Conservation (phyloP, 495 filamentous ascomycete genomes). For the Aspergillus carlsbadensis region DNA sequence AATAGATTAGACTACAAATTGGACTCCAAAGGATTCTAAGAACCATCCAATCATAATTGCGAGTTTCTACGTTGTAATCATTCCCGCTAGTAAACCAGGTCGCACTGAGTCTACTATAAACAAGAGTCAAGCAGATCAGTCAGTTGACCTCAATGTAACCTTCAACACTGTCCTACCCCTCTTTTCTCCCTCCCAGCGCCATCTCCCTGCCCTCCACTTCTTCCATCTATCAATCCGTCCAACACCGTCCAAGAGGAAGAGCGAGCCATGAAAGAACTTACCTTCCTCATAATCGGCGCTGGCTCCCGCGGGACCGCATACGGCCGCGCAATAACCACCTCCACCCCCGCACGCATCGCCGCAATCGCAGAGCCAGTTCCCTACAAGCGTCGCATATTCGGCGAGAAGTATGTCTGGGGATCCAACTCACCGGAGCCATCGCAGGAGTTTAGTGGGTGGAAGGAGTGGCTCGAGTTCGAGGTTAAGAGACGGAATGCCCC, state of each 20-base stretch:
- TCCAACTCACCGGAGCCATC: conserved; percentile 41
- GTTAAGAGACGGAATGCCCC: background rate
- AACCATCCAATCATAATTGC: too few relatives aligned
- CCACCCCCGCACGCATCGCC: conserved; percentile 62
- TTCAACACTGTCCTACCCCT: conserved; percentile 14
- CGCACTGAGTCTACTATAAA: too few relatives aligned
- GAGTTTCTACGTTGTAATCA: too few relatives aligned
- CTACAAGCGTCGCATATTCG: conserved; percentile 71
- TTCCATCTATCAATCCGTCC: background rate
- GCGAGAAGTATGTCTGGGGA: conserved; percentile 67
- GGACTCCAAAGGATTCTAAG: too few relatives aligned
- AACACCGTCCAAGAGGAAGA: background rate
- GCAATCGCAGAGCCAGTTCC: conserved; percentile 80
- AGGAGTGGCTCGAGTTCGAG: conserved; percentile 48
- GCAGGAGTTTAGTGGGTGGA: conserved; percentile 72
- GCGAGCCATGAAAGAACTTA: conserved; percentile 24
- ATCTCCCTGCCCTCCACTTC: background rate
- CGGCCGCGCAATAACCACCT: conserved; percentile 59
- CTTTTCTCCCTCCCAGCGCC: background rate
- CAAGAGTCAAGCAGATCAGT: too few relatives aligned
- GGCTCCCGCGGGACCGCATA: conserved; percentile 82
- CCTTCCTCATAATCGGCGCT: conserved; percentile 81
- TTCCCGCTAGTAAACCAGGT: too few relatives aligned
- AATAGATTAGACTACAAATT: too few relatives aligned
- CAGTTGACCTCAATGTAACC: conserved; percentile 26